Conservation (phyloP, 306 rosid species). For the Crataegus laevigata region DNA sequence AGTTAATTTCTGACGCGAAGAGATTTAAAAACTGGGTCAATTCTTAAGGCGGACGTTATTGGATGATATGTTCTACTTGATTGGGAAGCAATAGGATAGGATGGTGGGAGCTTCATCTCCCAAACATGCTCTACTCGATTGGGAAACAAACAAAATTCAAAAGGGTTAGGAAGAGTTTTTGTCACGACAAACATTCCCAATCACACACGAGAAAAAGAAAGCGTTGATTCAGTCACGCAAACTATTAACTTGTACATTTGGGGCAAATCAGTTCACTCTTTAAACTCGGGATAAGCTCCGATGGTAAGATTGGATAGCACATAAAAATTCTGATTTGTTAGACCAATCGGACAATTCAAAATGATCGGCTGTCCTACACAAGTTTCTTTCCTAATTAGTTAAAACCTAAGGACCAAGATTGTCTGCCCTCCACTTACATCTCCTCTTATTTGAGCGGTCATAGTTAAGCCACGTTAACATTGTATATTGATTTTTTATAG, state of each 20-base stretch:
- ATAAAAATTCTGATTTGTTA: no score
- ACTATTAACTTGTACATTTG: neutral
- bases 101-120: neutral
- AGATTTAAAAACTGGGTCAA: neutral
- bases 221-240: neutral
- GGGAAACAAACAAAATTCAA: no score
- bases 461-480: no score
- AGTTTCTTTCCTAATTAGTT: no score
- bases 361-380: fast-evolving
- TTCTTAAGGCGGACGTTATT: neutral
- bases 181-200: neutral
- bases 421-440: no score
- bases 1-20: no score
- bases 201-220: neutral
- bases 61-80: neutral
- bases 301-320: fast-evolving
- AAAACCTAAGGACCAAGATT: no score
- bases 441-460: no score
- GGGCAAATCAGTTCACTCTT: neutral
- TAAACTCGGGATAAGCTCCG: no score
- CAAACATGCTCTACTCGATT: no score
- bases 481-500: no score
- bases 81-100: neutral
- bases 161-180: neutral
- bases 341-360: fast-evolving